A percentile compares a stretch with the other conserved stretches of the same genome.
Evolutionary conservation across 805 yeast genomes (phyloP).

Genomic region (Pichia insulana): DNA sequence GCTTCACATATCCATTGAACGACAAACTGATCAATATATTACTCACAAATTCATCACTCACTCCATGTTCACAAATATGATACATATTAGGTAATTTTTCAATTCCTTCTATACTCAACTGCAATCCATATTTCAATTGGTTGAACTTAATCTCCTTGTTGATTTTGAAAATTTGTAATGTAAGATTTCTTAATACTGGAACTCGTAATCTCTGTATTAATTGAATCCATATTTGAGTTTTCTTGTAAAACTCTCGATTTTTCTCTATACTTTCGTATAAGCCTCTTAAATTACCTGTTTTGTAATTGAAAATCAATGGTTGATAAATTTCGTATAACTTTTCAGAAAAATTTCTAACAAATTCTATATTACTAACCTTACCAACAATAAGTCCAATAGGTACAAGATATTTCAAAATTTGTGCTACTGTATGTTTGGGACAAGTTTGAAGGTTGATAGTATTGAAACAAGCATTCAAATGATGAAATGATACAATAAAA

Average conservation of each 20-base stretch:
- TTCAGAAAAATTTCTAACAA: conserved; percentile 10
- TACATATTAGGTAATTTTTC: conserved; percentile 13
- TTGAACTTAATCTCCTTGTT: conserved; percentile 16
- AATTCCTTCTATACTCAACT: conserved; percentile 13
- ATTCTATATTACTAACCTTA: conserved; percentile 32
- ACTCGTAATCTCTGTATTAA: conserved; percentile 38
- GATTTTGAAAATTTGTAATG: conserved; percentile 17
- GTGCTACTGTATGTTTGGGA: conserved; percentile 10
- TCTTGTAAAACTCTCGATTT: conserved; percentile 32
- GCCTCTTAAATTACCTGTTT: conserved; percentile 34
- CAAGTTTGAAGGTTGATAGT: conserved; percentile 15
- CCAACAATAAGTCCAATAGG: conserved; percentile 50
- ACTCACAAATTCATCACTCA: conserved; percentile 38
- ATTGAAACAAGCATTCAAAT: conserved; percentile 41
- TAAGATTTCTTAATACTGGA: conserved; percentile 37
- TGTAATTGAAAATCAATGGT: conserved; percentile 29
- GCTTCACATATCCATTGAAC: conserved; percentile 45
- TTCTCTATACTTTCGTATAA: conserved; percentile 28
- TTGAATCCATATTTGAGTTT: conserved; percentile 32
- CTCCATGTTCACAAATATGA: conserved; percentile 8
- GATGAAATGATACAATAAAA: conserved; percentile 36
- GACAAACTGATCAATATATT: conserved; percentile 42
- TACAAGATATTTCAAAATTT: conserved; percentile 37
- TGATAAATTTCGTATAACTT: conserved; percentile 24
- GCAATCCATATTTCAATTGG: conserved; percentile 21